Evolutionary conservation across 305 asterid species (phyloP), one percentile per base, ranked within the genome.

Genomic region (Solanum hybrid): DNA sequence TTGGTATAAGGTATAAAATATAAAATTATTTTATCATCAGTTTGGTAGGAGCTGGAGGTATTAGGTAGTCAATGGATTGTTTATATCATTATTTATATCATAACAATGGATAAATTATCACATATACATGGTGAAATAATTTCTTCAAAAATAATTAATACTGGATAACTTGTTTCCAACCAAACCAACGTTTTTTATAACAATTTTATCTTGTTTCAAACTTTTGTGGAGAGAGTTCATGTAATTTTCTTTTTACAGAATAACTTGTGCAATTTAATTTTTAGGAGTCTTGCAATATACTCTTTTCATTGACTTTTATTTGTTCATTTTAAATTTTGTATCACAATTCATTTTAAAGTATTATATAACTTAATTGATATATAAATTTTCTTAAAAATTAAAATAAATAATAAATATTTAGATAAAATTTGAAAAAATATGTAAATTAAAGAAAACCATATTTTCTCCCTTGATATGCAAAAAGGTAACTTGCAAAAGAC

Each of bases 191-290:
- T 5, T 6, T 38, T 38, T 56, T 6, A 3, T 51, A 51, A 1
- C n/a, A 51, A 16, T 51, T 51, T 0, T 9, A 17, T 51, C 66
- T 0, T 1, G 1, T 51, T 16, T 51, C 66, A 51, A 51, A 51
- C n/a, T 51, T 51, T 51, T 51, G 66, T 51, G 76, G 16, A 66
- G 31, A 69, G 31, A 24, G 77, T 71, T 72, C 35, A 27, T 1
- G 78, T 27, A 72, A 72, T 32, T 27, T 71, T 71, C 7, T 26
- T 71, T 12, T 72, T 5, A 72, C 1, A 10, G 24, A 75, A 75
- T 75, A 31, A 76, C 4, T 76, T 31, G 13, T 76, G 14, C 1
- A 7, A 31, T 32, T 76, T 32, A 66, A 0, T 32, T 75, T 76
- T 76, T 32, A 31, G 3, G 2, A 76, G 46, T 20, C 11, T 34